Conservation (phyloP, 768 basidiomycete species). For the Psilocybe azurescens region DNA sequence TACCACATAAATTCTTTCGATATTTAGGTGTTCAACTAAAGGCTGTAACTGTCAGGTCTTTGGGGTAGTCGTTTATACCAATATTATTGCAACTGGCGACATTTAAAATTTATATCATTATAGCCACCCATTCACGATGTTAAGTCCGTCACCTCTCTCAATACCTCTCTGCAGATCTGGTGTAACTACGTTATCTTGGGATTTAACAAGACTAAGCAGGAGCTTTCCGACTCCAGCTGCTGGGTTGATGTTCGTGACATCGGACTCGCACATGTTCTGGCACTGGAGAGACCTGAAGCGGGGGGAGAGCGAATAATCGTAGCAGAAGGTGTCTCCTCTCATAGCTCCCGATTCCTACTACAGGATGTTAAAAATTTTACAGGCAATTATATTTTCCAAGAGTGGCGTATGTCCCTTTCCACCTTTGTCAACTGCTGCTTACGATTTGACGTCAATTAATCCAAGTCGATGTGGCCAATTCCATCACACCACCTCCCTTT, state of each 20-base stretch:
- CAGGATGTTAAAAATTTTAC: too few species aligned
- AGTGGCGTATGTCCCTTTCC: constrained; percentile 34
- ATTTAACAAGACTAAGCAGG: constrained; percentile 21
- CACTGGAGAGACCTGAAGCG: constrained; percentile 54
- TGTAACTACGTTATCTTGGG: constrained; percentile 30
- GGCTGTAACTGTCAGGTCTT: too few species aligned
- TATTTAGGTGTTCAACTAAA: too few species aligned
- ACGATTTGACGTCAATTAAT: neutral
- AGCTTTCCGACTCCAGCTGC: constrained; percentile 17
- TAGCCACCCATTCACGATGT: constrained; percentile 37
- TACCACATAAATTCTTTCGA: too few species aligned
- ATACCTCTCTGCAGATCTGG: constrained; percentile 38
- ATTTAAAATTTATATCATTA: neutral
- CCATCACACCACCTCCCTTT: constrained; percentile 29
- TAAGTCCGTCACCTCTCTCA: constrained; percentile 36
- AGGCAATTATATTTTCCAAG: constrained; percentile 32
- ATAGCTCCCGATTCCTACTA: too few species aligned
- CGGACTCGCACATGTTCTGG: constrained; percentile 57
- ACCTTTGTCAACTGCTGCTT: too few species aligned
- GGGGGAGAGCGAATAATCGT: constrained; percentile 63
- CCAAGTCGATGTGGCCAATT: constrained; percentile 22
- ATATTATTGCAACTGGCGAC: too few species aligned
- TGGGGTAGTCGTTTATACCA: too few species aligned
- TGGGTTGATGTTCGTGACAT: constrained; percentile 62
- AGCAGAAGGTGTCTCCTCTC: constrained; percentile 29